Base-by-base conservation (phyloP, 345 rosid genomes). In the Barbarea vulgaris region DNA sequence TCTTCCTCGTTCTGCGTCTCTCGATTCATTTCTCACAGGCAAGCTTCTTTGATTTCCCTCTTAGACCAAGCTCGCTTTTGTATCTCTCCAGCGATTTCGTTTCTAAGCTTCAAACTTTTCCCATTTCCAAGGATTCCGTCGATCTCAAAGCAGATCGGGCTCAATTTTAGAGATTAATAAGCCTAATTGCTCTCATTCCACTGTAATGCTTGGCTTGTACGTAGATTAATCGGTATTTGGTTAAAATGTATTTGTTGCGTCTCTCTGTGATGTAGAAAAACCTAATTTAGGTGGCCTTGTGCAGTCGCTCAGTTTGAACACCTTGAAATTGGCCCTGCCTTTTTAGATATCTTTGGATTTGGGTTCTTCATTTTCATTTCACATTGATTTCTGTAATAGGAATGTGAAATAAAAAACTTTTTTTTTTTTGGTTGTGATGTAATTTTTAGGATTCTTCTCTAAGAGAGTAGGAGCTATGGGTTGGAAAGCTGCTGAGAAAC, bases 401-500 rank as follows among this genome's bases (percentile, higher is more conserved):
- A 39, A 51, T 69, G 64, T 41, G 51, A 61, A 69, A 30, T 22
- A 1, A 22, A 30, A 4, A 10, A 24, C 2, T 24, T 1, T 50
- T 19, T 31, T 42, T 17, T 12, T 3, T 13, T 4, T 17, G 5
- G 0, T 15, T 46, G 31, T 46, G 64, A 59, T 67, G 74, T 68
- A 19, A 67, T 27, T 17, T 56, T 12, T 46, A 76, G 80, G 58
- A 44, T 69, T 24, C 6, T 50, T 12, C 1, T 37, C 30, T 33
- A 7, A 53, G 72, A 64, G 67, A 34, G 27, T 59, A 37, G 56
- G 30, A 70, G 72, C 41, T 9, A 94, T 95, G 98, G 99, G 97
- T 69, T 95, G 97, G 99, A 92, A 95, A 82, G 97, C 99, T 28
- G 99, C 99, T 57, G 93, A 92, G 85, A 95, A 90, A 69, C 96